Percentiles rank a stretch among this genome's conserved stretches.
phyloP scores from a whole-genome alignment of 1,139 yeast species.

The Hemisphaericaspora subhashii region DNA sequence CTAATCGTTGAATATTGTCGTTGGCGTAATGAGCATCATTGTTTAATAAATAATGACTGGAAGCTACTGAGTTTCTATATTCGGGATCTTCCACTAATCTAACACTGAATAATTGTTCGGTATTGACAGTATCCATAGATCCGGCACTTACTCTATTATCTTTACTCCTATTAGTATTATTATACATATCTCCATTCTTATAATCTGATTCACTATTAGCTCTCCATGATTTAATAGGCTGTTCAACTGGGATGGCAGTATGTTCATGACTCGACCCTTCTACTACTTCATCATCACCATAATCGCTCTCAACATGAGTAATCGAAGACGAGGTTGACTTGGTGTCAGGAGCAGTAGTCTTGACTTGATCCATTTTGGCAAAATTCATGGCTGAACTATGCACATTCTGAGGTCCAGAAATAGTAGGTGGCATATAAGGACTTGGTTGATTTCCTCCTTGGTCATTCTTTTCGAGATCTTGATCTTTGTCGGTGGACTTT shows the following conservation, averaged over 20 bases:
- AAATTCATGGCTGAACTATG: constrained; percentile 30
- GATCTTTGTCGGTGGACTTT: constrained; percentile 28
- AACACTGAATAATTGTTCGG: constrained; percentile 80
- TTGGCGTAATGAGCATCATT: too few species aligned
- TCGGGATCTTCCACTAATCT: constrained; percentile 65
- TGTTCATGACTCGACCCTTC: constrained; percentile 4
- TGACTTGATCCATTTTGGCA: constrained; percentile 48
- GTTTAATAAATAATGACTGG: constrained; percentile 26
- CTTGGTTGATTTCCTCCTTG: neutral
- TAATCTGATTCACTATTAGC: constrained; percentile 38
- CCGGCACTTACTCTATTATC: constrained; percentile 51
- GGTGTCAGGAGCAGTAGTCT: constrained; percentile 16
- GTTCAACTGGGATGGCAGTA: constrained; percentile 20
- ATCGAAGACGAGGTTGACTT: constrained; percentile 33
- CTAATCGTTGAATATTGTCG: constrained; percentile 53
- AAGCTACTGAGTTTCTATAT: constrained; percentile 35
- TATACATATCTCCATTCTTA: constrained; percentile 7
- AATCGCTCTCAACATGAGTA: constrained; percentile 38
- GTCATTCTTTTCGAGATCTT: constrained; percentile 27
- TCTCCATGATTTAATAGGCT: constrained; percentile 76
- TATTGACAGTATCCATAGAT: constrained; percentile 82
- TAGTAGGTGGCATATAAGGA: constrained; percentile 12
- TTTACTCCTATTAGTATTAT: constrained; percentile 10
- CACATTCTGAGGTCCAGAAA: constrained; percentile 25
- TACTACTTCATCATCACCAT: constrained; percentile 28